Percentiles rank a stretch among this genome's conserved stretches.
These are phyloP conservation scores for Cyclotella cryptica DNA, from an alignment of 108 stramenopile genomes.

Conservation along the genomic window DNA sequence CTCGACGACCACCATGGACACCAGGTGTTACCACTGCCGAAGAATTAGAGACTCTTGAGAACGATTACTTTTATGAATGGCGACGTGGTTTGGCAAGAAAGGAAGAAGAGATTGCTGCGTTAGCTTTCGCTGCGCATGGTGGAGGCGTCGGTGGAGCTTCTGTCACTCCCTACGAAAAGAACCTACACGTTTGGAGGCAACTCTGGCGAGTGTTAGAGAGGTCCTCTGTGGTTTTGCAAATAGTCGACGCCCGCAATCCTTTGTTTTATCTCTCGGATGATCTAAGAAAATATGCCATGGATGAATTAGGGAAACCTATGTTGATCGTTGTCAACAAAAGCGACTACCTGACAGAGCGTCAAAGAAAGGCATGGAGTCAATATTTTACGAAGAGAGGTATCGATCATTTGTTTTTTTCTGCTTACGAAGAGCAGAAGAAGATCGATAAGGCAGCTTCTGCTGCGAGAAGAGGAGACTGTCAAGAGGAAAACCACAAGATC, in stretches of 20 bases:
- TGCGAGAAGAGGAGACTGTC: constrained; percentile 48
- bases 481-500: constrained; percentile 44
- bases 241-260: constrained; percentile 98
- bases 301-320: constrained; percentile 88
- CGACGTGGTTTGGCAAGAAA: constrained; percentile 88
- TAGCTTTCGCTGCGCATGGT: constrained; percentile 34
- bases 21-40: constrained; percentile 86
- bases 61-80: constrained; percentile 95
- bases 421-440: constrained; percentile 88
- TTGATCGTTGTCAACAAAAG: constrained; percentile 97
- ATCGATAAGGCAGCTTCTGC: constrained; percentile 72
- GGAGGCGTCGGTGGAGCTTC: constrained; percentile 52
- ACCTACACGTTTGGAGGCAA: constrained; percentile 98
- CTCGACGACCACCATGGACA: constrained; percentile 93
- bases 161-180: constrained; percentile 99
- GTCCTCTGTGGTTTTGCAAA: constrained; percentile 90
- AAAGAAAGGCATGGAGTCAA: constrained; percentile 88
- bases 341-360: constrained; percentile 89
- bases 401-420: constrained; percentile 95
- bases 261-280: constrained; percentile 95
- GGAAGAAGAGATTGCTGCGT: constrained; percentile 80
- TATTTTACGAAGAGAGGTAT: constrained; percentile 83
- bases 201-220: constrained; percentile 98
- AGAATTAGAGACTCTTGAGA: constrained; percentile 90
- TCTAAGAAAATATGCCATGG: constrained; percentile 83